phyloP scores from a whole-genome alignment of 495 filamentous ascomycete genomes.

The Neurospora tetraspora region DNA sequence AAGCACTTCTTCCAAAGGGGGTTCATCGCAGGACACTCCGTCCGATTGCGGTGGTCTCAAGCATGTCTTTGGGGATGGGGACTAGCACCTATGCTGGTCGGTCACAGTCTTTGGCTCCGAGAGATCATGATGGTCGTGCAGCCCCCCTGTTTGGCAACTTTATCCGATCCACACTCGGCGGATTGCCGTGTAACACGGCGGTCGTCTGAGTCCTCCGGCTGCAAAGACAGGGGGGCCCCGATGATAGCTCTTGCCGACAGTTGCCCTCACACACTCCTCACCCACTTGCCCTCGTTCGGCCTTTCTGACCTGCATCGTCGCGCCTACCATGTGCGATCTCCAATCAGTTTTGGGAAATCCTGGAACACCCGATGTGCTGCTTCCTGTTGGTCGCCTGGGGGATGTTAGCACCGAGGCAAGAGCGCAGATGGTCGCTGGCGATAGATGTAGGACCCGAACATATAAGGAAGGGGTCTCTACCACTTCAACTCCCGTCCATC shows the following conservation, averaged over 20 bases:
- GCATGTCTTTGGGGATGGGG: slow-evolving; percentile 3
- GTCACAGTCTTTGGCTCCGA: background rate
- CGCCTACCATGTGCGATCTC: background rate
- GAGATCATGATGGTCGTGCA: background rate
- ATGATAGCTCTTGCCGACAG: background rate
- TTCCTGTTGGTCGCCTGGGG: background rate
- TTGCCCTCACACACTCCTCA: background rate
- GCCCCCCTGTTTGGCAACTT: background rate
- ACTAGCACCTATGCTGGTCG: background rate
- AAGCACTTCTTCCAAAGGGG: background rate
- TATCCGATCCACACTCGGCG: background rate
- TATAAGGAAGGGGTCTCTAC: background rate
- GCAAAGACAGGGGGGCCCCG: background rate
- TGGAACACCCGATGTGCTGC: background rate
- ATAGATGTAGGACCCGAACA: background rate
- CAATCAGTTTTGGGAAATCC: background rate
- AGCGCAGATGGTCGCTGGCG: background rate
- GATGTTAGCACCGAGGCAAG: background rate
- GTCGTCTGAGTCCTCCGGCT: background rate
- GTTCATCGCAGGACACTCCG: background rate
- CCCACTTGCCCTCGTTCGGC: background rate
- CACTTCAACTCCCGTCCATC: background rate
- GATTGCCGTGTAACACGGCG: background rate
- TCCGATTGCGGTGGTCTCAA: slow-evolving; percentile 10
- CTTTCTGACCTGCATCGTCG: background rate